These are phyloP conservation scores for Quercus lobata DNA, from an alignment of 331 rosid genomes.

Conservation along the genomic window DNA sequence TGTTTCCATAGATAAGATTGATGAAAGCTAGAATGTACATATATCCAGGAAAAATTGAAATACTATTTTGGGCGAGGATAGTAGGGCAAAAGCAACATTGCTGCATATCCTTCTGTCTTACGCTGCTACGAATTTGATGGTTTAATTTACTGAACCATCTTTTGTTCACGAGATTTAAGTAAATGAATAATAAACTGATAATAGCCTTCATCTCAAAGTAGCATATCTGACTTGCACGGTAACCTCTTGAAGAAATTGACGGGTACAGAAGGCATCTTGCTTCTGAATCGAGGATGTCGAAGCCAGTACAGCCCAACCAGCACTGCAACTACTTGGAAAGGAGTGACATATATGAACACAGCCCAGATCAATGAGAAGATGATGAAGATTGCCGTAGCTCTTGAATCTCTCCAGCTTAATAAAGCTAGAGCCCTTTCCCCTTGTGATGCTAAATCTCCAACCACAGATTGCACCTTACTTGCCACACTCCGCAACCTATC, in stretches of 20 bases:
- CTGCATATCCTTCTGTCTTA: slow-evolving; percentile 17
- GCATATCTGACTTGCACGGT: slow-evolving; percentile 74
- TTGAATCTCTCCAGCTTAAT: slow-evolving; percentile 81
- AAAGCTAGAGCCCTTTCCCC: slow-evolving; percentile 84
- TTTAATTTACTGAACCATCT: slow-evolving; percentile 23
- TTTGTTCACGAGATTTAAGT: slow-evolving; percentile 22
- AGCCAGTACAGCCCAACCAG: slow-evolving; percentile 63
- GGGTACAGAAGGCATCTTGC: slow-evolving; percentile 78
- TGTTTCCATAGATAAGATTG: slow-evolving; percentile 30
- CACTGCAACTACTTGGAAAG: slow-evolving; percentile 82
- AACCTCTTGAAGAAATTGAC: slow-evolving; percentile 93
- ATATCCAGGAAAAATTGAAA: slow-evolving; percentile 13
- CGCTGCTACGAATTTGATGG: slow-evolving; percentile 9
- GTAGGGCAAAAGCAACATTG: slow-evolving; percentile 22
- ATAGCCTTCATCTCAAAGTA: slow-evolving; percentile 38
- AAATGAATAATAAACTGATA: background rate
- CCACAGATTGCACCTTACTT: slow-evolving; percentile 80
- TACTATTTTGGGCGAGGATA: slow-evolving; percentile 13
- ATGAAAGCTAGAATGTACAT: slow-evolving; percentile 22
- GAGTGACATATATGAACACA: slow-evolving; percentile 73
- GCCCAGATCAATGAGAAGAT: slow-evolving; percentile 82
- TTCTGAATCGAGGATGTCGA: slow-evolving; percentile 83
- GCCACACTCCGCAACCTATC: slow-evolving; percentile 80
- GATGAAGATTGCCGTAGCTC: slow-evolving; percentile 89
- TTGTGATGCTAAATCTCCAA: slow-evolving; percentile 94